Percentiles rank a stretch among this genome's conserved stretches.
Evolutionary conservation across 805 yeast genomes (phyloP).

Genomic region (Spathaspora girioi): DNA sequence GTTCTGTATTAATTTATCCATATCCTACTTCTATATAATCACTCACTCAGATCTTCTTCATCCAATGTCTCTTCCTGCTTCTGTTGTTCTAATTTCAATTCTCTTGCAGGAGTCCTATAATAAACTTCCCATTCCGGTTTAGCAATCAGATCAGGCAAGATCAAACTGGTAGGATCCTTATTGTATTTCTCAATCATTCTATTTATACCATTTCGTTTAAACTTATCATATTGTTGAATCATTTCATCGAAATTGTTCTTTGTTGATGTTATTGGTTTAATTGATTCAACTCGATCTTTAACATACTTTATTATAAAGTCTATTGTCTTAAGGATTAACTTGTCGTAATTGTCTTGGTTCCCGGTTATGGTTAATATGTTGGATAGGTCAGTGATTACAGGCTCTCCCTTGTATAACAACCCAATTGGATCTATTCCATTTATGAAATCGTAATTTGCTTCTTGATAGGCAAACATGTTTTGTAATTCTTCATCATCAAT

Average conservation of each 20-base stretch:
- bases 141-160: constrained; percentile 12
- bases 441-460: constrained; percentile 21
- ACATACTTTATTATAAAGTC: constrained; percentile 2
- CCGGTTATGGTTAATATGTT: neutral
- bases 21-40: no score
- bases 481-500: constrained; percentile 21
- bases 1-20: no score
- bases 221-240: constrained; percentile 1
- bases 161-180: constrained; percentile 1
- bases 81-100: constrained; percentile 3
- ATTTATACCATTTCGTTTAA: constrained; percentile 3
- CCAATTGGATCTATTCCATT: constrained; percentile 24
- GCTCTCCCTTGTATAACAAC: constrained; percentile 4
- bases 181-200: constrained; percentile 9
- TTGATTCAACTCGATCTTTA: neutral
- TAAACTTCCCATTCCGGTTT: constrained; percentile 13
- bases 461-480: constrained; percentile 20
- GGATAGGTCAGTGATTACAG: neutral
- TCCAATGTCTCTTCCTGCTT: neutral
- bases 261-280: neutral
- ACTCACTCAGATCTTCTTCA: neutral
- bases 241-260: constrained; percentile 4
- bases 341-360: neutral
- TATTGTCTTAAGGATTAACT: neutral
- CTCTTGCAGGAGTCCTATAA: constrained; percentile 10